These are phyloP conservation scores for Ogataea siamensis DNA, from an alignment of 805 yeast genomes.

Conservation along the genomic window DNA sequence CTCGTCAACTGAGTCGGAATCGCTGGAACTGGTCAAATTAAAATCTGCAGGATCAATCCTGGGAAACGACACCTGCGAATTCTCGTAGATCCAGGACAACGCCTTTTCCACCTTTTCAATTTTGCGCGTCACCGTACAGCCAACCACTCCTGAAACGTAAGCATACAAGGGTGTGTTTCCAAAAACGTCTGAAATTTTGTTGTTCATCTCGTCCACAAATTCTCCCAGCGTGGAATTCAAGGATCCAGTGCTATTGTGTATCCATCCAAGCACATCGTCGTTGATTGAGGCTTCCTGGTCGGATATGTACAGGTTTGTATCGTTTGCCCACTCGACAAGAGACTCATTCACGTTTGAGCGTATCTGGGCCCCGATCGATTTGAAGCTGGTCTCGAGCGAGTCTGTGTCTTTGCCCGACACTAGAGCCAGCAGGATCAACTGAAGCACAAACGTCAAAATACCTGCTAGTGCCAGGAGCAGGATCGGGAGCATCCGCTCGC, in stretches of 20 bases:
- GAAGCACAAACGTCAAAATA: slow-evolving; percentile 50
- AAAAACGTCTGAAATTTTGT: slow-evolving; percentile 57
- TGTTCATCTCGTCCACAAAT: slow-evolving; percentile 59
- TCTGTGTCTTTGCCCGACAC: slow-evolving; percentile 13
- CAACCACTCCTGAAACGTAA: slow-evolving; percentile 66
- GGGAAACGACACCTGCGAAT: slow-evolving; percentile 61
- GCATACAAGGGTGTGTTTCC: slow-evolving; percentile 62
- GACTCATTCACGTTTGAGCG: slow-evolving; percentile 32
- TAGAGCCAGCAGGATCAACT: slow-evolving; percentile 44
- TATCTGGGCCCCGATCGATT: slow-evolving; percentile 14
- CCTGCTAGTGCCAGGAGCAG: slow-evolving; percentile 60
- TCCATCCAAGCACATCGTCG: slow-evolving; percentile 62
- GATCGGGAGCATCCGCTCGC: slow-evolving; percentile 49
- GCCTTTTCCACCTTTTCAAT: slow-evolving; percentile 65
- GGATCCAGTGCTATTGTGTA: slow-evolving; percentile 52
- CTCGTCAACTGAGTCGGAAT: slow-evolving; percentile 12
- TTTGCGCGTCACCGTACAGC: slow-evolving; percentile 78
- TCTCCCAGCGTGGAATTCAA: slow-evolving; percentile 59
- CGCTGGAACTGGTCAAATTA: slow-evolving; percentile 5
- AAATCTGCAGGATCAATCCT: slow-evolving; percentile 31
- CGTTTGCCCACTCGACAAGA: slow-evolving; percentile 47
- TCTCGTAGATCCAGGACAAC: slow-evolving; percentile 70
- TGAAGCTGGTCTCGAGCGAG: slow-evolving; percentile 13
- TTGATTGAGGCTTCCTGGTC: slow-evolving; percentile 55
- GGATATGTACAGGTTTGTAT: slow-evolving; percentile 54